Percentiles rank a stretch among this genome's conserved stretches.
Evolutionary conservation across 441 rosid species (phyloP).

Genomic region (Pelargonium myrrhifolium): DNA sequence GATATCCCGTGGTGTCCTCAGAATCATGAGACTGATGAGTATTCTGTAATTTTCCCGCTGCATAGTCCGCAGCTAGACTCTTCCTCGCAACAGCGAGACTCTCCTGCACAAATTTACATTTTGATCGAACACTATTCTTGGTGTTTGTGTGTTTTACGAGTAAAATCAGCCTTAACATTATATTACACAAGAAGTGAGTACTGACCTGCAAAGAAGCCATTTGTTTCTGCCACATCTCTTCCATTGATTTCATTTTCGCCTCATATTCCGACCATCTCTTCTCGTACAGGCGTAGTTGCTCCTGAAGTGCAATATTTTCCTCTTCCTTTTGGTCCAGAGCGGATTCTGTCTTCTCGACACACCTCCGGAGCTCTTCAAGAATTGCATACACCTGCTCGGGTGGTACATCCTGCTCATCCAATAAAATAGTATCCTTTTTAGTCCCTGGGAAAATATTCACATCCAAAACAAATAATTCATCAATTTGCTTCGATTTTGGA

Average conservation of each 20-base stretch:
- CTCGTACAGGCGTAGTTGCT: conserved; percentile 63
- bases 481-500: not conserved
- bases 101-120: conserved; percentile 36
- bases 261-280: conserved; percentile 76
- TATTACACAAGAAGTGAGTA: too few species aligned
- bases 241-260: conserved; percentile 84
- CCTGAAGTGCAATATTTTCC: conserved; percentile 64
- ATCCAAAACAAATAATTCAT: not conserved
- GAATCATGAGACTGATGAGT: conserved; percentile 55
- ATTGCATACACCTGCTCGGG: conserved; percentile 45
- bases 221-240: conserved; percentile 88
- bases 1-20: conserved; percentile 58
- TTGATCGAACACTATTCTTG: not conserved
- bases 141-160: too few species aligned
- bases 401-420: conserved; percentile 44
- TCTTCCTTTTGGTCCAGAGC: conserved; percentile 64
- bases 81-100: conserved; percentile 79
- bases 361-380: conserved; percentile 64
- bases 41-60: conserved; percentile 41
- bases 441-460: conserved; percentile 8
- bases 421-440: conserved; percentile 12
- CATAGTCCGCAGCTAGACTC: conserved; percentile 53
- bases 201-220: conserved; percentile 80
- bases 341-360: conserved; percentile 61
- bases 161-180: not conserved